Evolutionary conservation across 306 rosid species (phyloP).

Genomic region (Fragaria nilgerrensis): DNA sequence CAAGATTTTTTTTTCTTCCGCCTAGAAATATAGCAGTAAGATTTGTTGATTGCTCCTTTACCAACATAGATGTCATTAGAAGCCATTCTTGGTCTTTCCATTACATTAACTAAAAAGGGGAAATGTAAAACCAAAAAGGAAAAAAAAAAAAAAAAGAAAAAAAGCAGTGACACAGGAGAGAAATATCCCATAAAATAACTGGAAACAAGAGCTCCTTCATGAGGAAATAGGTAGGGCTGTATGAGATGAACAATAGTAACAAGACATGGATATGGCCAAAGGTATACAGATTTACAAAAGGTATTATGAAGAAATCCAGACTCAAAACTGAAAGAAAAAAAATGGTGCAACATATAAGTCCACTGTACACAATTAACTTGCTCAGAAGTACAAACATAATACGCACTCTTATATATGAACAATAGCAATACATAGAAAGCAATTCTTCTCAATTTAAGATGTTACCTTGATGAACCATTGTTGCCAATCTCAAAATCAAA

Average conservation of each 20-base stretch:
- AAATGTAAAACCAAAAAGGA: background rate
- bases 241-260: background rate
- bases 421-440: background rate
- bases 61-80: background rate
- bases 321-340: background rate
- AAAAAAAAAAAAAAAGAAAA: background rate
- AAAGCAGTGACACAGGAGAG: background rate
- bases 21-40: background rate
- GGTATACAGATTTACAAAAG: background rate
- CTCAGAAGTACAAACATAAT: background rate
- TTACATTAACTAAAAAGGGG: background rate
- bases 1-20: background rate
- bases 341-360: background rate
- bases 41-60: background rate
- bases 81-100: background rate
- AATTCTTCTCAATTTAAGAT: background rate
- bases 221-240: background rate
- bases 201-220: background rate
- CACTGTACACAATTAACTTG: background rate
- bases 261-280: background rate
- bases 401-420: background rate
- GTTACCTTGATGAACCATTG: slow-evolving; percentile 61
- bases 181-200: background rate
- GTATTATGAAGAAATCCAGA: background rate
- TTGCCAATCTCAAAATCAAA: slow-evolving; percentile 54